These are phyloP conservation scores for Pseudocercospora crystallina DNA, from an alignment of 2,329 filamentous ascomycete species.

Conservation along the genomic window DNA sequence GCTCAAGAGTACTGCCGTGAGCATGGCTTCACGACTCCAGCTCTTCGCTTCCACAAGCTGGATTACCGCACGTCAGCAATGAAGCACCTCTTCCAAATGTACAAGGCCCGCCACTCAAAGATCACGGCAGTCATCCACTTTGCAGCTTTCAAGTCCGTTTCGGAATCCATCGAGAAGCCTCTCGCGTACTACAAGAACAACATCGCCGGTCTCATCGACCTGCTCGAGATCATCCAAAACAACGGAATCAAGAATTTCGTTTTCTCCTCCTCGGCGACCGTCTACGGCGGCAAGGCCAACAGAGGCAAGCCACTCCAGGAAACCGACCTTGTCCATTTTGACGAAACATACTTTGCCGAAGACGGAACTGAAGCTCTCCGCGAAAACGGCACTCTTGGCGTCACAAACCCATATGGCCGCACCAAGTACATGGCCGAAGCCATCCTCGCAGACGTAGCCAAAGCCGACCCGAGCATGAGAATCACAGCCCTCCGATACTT, in stretches of 20 bases:
- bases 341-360: slow-evolving; percentile 45
- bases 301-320: slow-evolving; percentile 26
- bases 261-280: slow-evolving; percentile 67
- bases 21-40: slow-evolving; percentile 43
- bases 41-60: slow-evolving; percentile 48
- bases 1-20: slow-evolving; percentile 40
- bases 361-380: slow-evolving; percentile 42
- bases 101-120: slow-evolving; percentile 45
- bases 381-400: slow-evolving; percentile 53
- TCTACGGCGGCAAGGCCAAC: slow-evolving; percentile 54
- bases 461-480: slow-evolving; percentile 61
- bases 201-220: slow-evolving; percentile 61
- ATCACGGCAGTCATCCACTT: slow-evolving; percentile 69
- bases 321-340: slow-evolving; percentile 28
- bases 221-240: slow-evolving; percentile 57
- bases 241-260: slow-evolving; percentile 65
- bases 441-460: slow-evolving; percentile 60
- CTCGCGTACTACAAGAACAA: slow-evolving; percentile 69
- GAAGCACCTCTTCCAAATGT: slow-evolving; percentile 44
- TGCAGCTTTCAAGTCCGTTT: slow-evolving; percentile 66
- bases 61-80: slow-evolving; percentile 50
- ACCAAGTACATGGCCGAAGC: slow-evolving; percentile 69
- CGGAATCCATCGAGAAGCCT: slow-evolving; percentile 61
- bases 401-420: slow-evolving; percentile 66
- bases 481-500: slow-evolving; percentile 67